Conservation (phyloP, 495 filamentous ascomycete genomes). For the Patellaria atrata region DNA sequence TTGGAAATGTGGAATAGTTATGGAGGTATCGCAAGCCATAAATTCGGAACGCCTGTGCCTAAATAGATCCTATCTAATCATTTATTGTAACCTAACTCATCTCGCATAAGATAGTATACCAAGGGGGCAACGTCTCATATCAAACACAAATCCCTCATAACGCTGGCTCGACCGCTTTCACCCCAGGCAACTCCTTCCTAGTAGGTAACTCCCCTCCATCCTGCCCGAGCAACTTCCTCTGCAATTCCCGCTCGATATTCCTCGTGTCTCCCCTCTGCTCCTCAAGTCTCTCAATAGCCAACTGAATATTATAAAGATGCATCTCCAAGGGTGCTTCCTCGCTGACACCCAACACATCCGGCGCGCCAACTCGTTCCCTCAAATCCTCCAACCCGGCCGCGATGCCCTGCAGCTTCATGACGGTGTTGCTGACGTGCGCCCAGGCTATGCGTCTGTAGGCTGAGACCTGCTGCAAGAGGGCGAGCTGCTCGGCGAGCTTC, state of each 20-base stretch:
- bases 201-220: constrained; percentile 2
- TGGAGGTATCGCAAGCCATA: too few species aligned
- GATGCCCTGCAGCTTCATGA: constrained; percentile 54
- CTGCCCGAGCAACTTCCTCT: constrained; percentile 31
- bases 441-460: constrained; percentile 45
- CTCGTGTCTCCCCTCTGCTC: constrained; percentile 38
- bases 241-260: constrained; percentile 42
- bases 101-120: too few species aligned
- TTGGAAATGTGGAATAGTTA: too few species aligned
- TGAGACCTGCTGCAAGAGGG: constrained; percentile 42
- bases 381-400: constrained; percentile 50
- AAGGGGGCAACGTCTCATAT: too few species aligned
- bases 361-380: constrained; percentile 46
- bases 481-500: constrained; percentile 43
- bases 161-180: too few species aligned
- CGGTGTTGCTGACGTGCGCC: constrained; percentile 40
- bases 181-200: too few species aligned
- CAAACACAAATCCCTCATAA: too few species aligned
- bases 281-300: constrained; percentile 51
- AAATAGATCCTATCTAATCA: too few species aligned
- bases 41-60: too few species aligned
- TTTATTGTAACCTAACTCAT: too few species aligned
- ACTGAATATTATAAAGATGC: constrained; percentile 54
- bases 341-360: constrained; percentile 37
- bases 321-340: constrained; percentile 45